Conservation (phyloP, 192 early-diverging fungal genomes). For the Backusella luteola region DNA sequence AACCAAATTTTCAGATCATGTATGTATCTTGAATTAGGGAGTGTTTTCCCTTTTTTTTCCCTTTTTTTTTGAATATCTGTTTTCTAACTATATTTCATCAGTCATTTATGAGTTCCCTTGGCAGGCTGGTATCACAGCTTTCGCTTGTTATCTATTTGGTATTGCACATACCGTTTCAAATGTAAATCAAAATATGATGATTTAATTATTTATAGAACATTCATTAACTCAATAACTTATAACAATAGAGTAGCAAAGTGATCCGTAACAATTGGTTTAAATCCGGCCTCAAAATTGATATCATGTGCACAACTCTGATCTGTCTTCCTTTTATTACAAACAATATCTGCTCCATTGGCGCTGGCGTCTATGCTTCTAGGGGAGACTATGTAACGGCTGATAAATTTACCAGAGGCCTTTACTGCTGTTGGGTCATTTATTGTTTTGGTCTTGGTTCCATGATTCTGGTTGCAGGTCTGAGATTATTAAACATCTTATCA, state of each 20-base stretch:
- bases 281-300: constrained; percentile 5
- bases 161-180: constrained; percentile 28
- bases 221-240: not conserved
- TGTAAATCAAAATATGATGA: constrained; percentile 12
- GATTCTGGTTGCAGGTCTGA: constrained; percentile 15
- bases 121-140: constrained; percentile 30
- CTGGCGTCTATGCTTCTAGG: constrained; percentile 23
- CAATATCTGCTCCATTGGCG: constrained; percentile 22
- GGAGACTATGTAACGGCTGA: constrained; percentile 12
- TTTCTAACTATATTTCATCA: not conserved
- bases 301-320: constrained; percentile 7
- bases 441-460: constrained; percentile 6
- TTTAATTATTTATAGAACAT: not conserved
- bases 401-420: constrained; percentile 19
- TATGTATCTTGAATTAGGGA: constrained; percentile 8
- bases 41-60: not conserved
- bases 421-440: constrained; percentile 33
- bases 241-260: constrained; percentile 20
- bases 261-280: constrained; percentile 21
- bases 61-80: not conserved
- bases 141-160: constrained; percentile 32
- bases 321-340: constrained; percentile 32
- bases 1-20: constrained; percentile 20
- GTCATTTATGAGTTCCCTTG: constrained; percentile 34
- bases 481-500: constrained; percentile 15